Evolutionary conservation across 2,329 filamentous ascomycete genomes (phyloP), one percentile per base, ranked within the genome.

Genomic region (Coccinonectria pachysandricola): DNA sequence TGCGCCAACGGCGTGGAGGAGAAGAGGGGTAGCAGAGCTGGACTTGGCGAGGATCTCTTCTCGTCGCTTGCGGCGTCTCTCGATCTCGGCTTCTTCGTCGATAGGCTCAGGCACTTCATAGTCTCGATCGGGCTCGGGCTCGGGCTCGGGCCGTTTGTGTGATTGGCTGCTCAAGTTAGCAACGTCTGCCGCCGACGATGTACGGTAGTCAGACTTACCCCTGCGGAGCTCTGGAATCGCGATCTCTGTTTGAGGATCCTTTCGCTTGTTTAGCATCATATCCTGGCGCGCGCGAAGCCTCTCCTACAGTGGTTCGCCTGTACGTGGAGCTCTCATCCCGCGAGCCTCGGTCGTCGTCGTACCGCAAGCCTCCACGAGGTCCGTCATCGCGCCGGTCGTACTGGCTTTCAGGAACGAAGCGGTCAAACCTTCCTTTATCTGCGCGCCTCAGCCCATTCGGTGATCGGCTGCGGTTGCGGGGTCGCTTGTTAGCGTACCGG

Each of bases 1-100:
- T 32, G 71, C 66, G 38, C 78, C 73, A 19, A 88, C 62, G 32
- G 80, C 79, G 56, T 87, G 77, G 36, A 88, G 73, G 34, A 82
- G 69, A 45, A 88, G 65, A 26, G 82, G 79, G 25, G 78, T 77
- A 26, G 76, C 71, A 45, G 79, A 76, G 40, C 75, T 76, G 45
- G 85, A 80, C 60, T 86, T 92, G 51, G 83, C 80, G 49, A 85
- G 72, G 37, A 93, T 80, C 38, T 84, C 83, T 58, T 91, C 83
- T 39, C 87, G 78, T 32, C 81, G 75, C 49, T 80, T 85, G 15
- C 86, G 79, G 29, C 87, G 80, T 45, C 85, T 78, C 53, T 92
- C 82, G 45, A 94, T 81, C 46, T 88, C 68, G 40, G 81, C 77
- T 36, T 80, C 81, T 59, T 92, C 82, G 52, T 92, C 80, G 41